Conservation (phyloP, 495 filamentous ascomycete genomes). For the Penicillium herquei region DNA sequence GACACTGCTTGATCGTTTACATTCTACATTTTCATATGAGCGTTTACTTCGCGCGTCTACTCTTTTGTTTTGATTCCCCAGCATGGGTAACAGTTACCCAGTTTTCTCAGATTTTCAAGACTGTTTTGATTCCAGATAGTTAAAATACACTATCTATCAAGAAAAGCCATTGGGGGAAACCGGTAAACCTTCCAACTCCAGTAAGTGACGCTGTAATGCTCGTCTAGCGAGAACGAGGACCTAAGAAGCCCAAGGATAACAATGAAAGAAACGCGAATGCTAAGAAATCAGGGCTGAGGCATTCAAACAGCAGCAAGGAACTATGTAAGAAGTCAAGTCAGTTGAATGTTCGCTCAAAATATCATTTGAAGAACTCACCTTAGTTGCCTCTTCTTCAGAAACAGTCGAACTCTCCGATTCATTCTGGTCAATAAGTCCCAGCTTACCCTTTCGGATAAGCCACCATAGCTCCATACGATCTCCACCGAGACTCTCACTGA, state of each 20-base stretch:
- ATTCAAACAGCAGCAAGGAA: neutral
- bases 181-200: neutral
- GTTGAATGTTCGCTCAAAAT: neutral
- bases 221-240: neutral
- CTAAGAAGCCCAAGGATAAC: neutral
- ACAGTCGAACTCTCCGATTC: slow-evolving; percentile 61
- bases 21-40: slow-evolving; percentile 2
- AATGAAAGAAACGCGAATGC: neutral
- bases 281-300: neutral
- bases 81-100: slow-evolving; percentile 8
- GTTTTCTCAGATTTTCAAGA: neutral
- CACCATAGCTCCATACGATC: slow-evolving; percentile 84
- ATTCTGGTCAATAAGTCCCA: slow-evolving; percentile 71
- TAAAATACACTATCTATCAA: neutral
- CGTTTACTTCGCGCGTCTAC: slow-evolving; percentile 9
- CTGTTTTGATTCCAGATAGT: neutral
- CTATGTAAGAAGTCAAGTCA: neutral
- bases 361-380: slow-evolving; percentile 38
- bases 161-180: neutral
- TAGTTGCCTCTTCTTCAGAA: slow-evolving; percentile 64
- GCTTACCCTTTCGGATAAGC: slow-evolving; percentile 58
- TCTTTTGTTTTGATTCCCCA: slow-evolving; percentile 12
- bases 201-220: neutral
- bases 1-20: neutral
- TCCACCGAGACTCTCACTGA: slow-evolving; percentile 72